Evolutionary conservation across 108 stramenopile genomes (phyloP).

Genomic region (Schizochytrium sp.): DNA sequence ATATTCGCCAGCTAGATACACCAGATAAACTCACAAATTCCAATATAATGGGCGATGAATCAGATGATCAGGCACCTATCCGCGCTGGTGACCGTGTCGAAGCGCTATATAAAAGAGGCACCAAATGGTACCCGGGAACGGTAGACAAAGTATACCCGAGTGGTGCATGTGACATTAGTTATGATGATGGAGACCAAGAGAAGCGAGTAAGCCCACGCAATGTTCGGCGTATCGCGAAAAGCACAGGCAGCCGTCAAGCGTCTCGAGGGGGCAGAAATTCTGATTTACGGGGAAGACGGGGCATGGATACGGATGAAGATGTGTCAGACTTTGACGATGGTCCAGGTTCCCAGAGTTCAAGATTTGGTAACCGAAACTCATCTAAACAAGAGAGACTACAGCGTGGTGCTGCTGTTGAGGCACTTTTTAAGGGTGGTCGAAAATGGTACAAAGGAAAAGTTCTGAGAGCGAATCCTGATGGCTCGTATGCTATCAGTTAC

Average conservation of each 20-base stretch:
- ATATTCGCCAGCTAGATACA: neutral
- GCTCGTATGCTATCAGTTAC: conserved; percentile 69
- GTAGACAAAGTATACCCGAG: conserved; percentile 17
- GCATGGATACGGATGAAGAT: no score
- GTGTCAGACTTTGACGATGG: no score
- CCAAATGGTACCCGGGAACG: conserved; percentile 60
- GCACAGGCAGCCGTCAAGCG: neutral
- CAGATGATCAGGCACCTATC: neutral
- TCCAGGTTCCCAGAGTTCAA: no score
- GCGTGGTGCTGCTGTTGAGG: conserved; percentile 74
- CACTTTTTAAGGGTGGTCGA: conserved; percentile 67
- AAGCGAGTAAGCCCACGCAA: neutral
- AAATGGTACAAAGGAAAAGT: conserved; percentile 65
- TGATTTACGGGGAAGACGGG: no score
- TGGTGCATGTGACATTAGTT: conserved; percentile 64
- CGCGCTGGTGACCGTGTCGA: conserved; percentile 55
- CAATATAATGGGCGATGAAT: conserved; percentile 53
- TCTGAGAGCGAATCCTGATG: conserved; percentile 66
- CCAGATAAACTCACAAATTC: neutral
- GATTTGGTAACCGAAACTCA: no score
- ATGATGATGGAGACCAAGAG: conserved; percentile 67
- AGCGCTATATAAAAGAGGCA: conserved; percentile 56
- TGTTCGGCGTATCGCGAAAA: neutral
- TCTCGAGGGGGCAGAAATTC: no score
- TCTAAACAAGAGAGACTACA: neutral